These are phyloP conservation scores for Monilinia vaccinii-corymbosi DNA, from an alignment of 2,329 filamentous ascomycete species.

Conservation along the genomic window DNA sequence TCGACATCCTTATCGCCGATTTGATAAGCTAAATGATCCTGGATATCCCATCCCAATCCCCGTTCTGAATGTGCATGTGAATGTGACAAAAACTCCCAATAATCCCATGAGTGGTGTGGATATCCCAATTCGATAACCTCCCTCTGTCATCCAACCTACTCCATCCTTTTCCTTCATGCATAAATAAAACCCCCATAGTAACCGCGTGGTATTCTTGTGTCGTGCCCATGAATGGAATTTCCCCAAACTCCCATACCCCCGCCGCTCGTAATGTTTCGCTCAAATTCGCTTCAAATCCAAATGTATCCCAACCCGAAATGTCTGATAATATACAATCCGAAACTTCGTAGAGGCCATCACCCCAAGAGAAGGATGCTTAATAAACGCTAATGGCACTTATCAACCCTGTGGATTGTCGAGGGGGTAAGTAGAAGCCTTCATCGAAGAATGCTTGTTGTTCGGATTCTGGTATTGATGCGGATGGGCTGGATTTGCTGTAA, in stretches of 20 bases:
- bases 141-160: not conserved
- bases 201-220: slow-evolving; percentile 10
- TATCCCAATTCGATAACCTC: not conserved
- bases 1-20: not conserved
- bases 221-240: not conserved
- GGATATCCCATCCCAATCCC: not conserved
- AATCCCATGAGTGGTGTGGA: slow-evolving; percentile 10
- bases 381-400: slow-evolving; percentile 38
- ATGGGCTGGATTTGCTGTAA: slow-evolving; percentile 28
- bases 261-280: slow-evolving; percentile 8
- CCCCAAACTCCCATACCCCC: slow-evolving; percentile 1
- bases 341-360: not conserved
- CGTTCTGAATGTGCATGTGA: not conserved
- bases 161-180: not conserved
- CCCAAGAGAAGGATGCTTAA: slow-evolving; percentile 21
- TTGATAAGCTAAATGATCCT: not conserved
- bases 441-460: slow-evolving; percentile 37
- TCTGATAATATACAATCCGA: slow-evolving; percentile 11
- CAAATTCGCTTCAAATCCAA: slow-evolving; percentile 17
- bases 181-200: not conserved
- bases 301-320: not conserved
- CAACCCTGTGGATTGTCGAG: slow-evolving; percentile 34
- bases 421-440: slow-evolving; percentile 39
- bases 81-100: slow-evolving; percentile 7
- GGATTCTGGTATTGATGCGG: slow-evolving; percentile 23